Evolutionary conservation across 2,329 filamentous ascomycete genomes (phyloP), one percentile per base, ranked within the genome.

Genomic region (Ceratocystis variospora): DNA sequence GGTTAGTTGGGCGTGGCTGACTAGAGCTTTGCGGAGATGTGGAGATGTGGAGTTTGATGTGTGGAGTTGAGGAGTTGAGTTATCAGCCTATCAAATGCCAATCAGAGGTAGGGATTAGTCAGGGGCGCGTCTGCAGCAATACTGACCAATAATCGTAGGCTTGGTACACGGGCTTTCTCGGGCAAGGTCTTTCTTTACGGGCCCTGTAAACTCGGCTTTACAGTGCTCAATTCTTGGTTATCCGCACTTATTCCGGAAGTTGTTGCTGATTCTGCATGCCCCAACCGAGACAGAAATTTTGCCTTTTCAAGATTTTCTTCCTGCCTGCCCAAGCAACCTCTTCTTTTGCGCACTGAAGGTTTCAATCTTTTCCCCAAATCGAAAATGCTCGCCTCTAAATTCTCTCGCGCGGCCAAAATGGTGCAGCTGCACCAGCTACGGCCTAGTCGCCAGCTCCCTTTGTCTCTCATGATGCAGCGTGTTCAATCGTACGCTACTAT

Each of bases 401-500:
- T 77, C 69, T 72, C 76, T 68, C 77, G 75, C 53, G 76, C 77
- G 61, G 75, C 77, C 70, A 76, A 79, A 69, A 73, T 77, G 70
- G 74, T 75, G 73, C 76, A 79, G 44, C 73, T 79, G 70, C 78
- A 78, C 69, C 75, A 72, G 50, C 69, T 74, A 65, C 73, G 73
- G 31, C 65, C 67, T 67, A 71, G 72, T 64, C 71, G 69, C 57
- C 70, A 75, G 66, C 73, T 78, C 72, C 77, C 83, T 63, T 79
- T 81, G 8, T 59, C 55, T 59, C 25, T 83, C 73, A 79, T 83
- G 74, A 75, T 78, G 73, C 83, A 85, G 72, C 71, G 70, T n/a
- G 79, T 83, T 64, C 82, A 84, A 70, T 80, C 72, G 70, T 87
- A 87, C 73, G 92, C 92, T 75, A 90, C 96, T 74, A 87, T 84